Evolutionary conservation across 768 basidiomycete genomes (phyloP).

Genomic region (Phylloporus sp.): DNA sequence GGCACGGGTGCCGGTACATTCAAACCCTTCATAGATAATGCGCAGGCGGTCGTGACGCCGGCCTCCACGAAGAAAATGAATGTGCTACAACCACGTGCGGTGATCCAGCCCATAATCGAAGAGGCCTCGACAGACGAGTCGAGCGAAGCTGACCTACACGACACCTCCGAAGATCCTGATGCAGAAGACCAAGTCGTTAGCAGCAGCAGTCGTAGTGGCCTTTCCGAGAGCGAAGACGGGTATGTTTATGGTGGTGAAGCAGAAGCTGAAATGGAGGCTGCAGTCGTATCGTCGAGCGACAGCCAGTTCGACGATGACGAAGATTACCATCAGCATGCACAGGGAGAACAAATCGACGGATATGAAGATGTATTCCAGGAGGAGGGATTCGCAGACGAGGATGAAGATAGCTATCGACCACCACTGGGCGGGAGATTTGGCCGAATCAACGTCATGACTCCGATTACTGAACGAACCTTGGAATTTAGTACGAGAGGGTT

Average conservation of each 20-base stretch:
- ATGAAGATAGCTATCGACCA: constrained; percentile 30
- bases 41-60: constrained; percentile 11
- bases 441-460: constrained; percentile 90
- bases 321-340: constrained; percentile 14
- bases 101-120: constrained; percentile 22
- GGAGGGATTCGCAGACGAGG: constrained; percentile 28
- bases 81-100: constrained; percentile 16
- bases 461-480: constrained; percentile 91
- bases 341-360: constrained; percentile 11
- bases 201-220: constrained; percentile 26
- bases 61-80: constrained; percentile 20
- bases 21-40: constrained; percentile 35
- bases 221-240: constrained; percentile 34
- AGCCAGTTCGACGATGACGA: constrained; percentile 31
- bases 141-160: constrained; percentile 24
- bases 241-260: constrained; percentile 26
- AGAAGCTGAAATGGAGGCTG: constrained; percentile 24
- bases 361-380: constrained; percentile 26
- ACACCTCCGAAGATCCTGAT: constrained; percentile 17
- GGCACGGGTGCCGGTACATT: constrained; percentile 22
- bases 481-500: constrained; percentile 66
- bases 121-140: constrained; percentile 31
- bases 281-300: constrained; percentile 27
- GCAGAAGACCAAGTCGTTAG: constrained; percentile 24
- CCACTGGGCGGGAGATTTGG: constrained; percentile 76